A percentile compares a stretch with the other conserved stretches of the same genome.
Evolutionary conservation across 2,329 filamentous ascomycete genomes (phyloP).

Genomic region (Cyanodermella asteris): DNA sequence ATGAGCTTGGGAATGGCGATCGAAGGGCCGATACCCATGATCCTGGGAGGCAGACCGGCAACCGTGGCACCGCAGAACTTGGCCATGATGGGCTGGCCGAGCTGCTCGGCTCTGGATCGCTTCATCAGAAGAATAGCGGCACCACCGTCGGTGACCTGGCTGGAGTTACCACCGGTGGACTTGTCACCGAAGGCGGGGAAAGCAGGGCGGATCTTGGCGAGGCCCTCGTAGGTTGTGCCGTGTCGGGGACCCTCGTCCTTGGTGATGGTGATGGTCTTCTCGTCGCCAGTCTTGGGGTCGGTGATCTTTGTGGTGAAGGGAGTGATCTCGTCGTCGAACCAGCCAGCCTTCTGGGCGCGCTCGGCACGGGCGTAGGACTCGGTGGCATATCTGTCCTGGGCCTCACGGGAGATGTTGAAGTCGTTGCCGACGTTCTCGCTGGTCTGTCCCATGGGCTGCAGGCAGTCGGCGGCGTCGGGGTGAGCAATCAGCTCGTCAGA

Average conservation of each 20-base stretch:
- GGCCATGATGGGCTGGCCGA: conserved; percentile 76
- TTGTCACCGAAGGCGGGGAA: conserved; percentile 76
- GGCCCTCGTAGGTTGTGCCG: conserved; percentile 64
- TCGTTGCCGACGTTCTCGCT: conserved; percentile 87
- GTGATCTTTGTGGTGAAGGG: conserved; percentile 67
- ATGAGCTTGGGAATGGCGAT: conserved; percentile 62
- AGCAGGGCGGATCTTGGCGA: conserved; percentile 70
- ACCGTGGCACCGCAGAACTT: conserved; percentile 89
- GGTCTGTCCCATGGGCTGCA: conserved; percentile 95
- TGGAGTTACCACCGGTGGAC: conserved; percentile 83
- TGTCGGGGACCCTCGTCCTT: conserved; percentile 79
- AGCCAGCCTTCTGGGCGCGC: conserved; percentile 69
- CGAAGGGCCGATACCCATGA: conserved; percentile 66
- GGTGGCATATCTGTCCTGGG: conserved; percentile 67
- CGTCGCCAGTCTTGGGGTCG: conserved; percentile 60
- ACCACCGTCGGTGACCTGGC: conserved; percentile 84
- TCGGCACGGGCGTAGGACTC: conserved; percentile 80
- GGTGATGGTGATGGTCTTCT: conserved; percentile 55
- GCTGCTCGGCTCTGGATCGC: conserved; percentile 65
- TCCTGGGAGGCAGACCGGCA: conserved; percentile 69
- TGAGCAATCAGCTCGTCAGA: conserved; percentile 52
- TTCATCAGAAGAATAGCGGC: conserved; percentile 86
- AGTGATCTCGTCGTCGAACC: conserved; percentile 83
- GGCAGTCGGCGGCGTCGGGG: conserved; percentile 65
- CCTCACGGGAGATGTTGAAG: conserved; percentile 61